Evolutionary conservation across 78 protist species (phyloP), one percentile per base, ranked within the genome.

Genomic region (Tieghemostelium lacteum): DNA sequence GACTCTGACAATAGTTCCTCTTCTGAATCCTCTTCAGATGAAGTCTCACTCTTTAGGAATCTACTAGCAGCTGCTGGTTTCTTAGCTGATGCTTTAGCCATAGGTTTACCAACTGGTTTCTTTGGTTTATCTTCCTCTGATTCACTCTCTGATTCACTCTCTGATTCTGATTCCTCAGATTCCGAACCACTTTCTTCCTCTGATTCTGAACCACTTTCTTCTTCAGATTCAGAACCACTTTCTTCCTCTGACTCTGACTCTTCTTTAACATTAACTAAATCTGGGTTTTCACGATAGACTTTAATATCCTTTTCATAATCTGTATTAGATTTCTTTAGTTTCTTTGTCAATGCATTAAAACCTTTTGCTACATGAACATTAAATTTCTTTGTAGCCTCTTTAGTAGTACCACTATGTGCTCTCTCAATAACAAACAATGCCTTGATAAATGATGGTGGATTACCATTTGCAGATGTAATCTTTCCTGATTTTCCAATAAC

Each of bases 391-490:
- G 10, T 10, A 14, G 6, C 10, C 6, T 6, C 52, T 73, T 86
- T 93, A 40, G 20, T 62, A 20, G 75, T 75, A 60, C 39, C 42
- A 75, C 24, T 24, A 52, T 71, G 45, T 24, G 40, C 42, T 22
- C n/a, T 31, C 49, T 67, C 70, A 49, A 85, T 75, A 19, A 80
- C 28, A 72, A 29, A 75, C 2, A 76, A 54, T 45, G 76, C 73
- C 72, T 88, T 88, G 29, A 83, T 26, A 26, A 76, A 80, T 26
- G 69, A 69, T 19, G 85, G 92, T 73, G 95, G 95, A 17, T 54
- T 34, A 52, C 92, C 94, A 49, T 64, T 76, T 55, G 72, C 61
- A 40, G 62, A n/a, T 33, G 29, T 72, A 58, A 67, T 55, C 57
- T 33, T 52, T 52, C 29, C 39, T 6, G 22, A 26, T 50, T 77